Evolutionary conservation across 352 stramenopile species (phyloP), one percentile per base, ranked within the genome.

Genomic region (Stephanocyclus meneghinianus): DNA sequence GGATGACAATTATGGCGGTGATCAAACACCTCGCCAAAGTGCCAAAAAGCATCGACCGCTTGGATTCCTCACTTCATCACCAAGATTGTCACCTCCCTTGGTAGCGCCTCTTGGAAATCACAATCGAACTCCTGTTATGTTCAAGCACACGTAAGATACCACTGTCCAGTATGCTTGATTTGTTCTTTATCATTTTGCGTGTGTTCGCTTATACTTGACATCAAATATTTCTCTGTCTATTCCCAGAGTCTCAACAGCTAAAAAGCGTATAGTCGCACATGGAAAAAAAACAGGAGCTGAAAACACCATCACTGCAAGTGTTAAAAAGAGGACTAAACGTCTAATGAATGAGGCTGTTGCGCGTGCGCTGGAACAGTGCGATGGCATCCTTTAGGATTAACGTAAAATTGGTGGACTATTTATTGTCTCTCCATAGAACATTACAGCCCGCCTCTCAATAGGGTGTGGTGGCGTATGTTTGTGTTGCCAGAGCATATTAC

Each of bases 81-180:
- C 66, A 66, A 16, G 66, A 10, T 15, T 40, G 4, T 68, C 44
- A 30, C 15, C 59, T 50, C 72, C 72, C 64, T 48, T 71, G 37
- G 45, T 30, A n/a, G 44, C 35, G 16, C 63, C 72, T 60, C 48
- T 45, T 8, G 48, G 68, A 37, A 56, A 45, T 40, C 26, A 69
- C 29, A 71, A 59, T 40, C 30, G 70, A 21, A 74, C 72, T 64
- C 63, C 72, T 26, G 56, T 80, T 16, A 56, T 68, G 59, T 65
- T 74, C 55, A 80, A 80, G 26, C 63, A 80, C 35, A 74, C 63
- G 56, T 78, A 26, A 78, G 70, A 53, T 69, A 26, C 26, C 4
- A 35, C 26, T n/a, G 18, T 26, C 13, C 5, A 55, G 47, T 55
- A 55, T 4, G 13, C 47, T 55, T 4, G 47, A 16, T 55, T 55